These are phyloP conservation scores for Talaromyces marneffei DNA, from an alignment of 2,329 filamentous ascomycete genomes.

Conservation along the genomic window DNA sequence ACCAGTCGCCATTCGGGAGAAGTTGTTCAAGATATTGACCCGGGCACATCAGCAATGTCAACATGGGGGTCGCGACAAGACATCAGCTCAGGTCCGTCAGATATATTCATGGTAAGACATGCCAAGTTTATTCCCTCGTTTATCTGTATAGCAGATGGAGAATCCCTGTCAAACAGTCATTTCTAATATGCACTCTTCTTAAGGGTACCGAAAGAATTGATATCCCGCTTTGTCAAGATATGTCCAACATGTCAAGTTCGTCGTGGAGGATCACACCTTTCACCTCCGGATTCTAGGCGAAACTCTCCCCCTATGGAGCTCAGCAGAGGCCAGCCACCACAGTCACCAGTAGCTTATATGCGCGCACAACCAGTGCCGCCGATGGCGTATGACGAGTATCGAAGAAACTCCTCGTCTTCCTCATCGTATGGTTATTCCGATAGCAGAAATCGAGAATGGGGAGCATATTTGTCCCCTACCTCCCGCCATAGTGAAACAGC, in stretches of 20 bases:
- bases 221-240: slow-evolving; percentile 48
- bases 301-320: slow-evolving; percentile 34
- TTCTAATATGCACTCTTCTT: neutral
- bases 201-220: slow-evolving; percentile 49
- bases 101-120: slow-evolving; percentile 46
- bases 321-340: slow-evolving; percentile 25
- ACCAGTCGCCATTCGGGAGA: slow-evolving; percentile 49
- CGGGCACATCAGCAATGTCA: slow-evolving; percentile 47
- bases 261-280: slow-evolving; percentile 37
- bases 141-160: neutral
- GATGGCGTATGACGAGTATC: neutral
- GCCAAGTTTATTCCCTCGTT: neutral
- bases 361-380: neutral
- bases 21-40: slow-evolving; percentile 47
- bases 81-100: slow-evolving; percentile 46
- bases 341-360: slow-evolving; percentile 4
- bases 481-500: slow-evolving; percentile 1
- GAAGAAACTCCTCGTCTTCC: slow-evolving; percentile 6
- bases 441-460: slow-evolving; percentile 31
- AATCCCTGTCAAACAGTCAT: neutral
- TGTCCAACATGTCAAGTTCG: slow-evolving; percentile 47
- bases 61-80: slow-evolving; percentile 49
- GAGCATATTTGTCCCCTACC: neutral
- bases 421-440: slow-evolving; percentile 23
- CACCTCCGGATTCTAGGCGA: slow-evolving; percentile 37